Percentiles rank a stretch among this genome's conserved stretches.
These are phyloP conservation scores for Chloris gayana DNA, from an alignment of 176 grass and related monocot genomes.

Conservation along the genomic window DNA sequence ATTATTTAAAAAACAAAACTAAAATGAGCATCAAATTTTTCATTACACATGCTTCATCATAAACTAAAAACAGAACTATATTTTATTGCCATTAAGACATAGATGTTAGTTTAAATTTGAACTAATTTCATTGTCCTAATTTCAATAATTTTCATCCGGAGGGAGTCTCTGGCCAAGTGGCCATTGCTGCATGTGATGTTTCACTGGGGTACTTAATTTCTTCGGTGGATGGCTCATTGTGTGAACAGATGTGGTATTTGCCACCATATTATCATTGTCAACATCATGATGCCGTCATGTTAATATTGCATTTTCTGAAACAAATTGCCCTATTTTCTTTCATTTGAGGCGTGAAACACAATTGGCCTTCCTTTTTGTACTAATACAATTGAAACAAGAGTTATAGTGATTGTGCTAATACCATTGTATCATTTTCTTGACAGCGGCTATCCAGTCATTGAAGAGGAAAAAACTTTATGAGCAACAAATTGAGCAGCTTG, in stretches of 20 bases:
- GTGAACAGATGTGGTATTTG: constrained; percentile 1
- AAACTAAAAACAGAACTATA: background rate
- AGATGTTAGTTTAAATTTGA: no score
- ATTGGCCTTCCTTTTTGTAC: background rate
- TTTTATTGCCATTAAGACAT: no score
- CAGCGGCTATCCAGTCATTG: constrained; percentile 75
- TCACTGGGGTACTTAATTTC: background rate
- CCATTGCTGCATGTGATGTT: background rate
- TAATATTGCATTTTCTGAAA: background rate
- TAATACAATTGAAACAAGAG: background rate
- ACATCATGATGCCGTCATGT: background rate
- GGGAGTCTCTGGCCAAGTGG: no score
- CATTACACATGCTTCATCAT: background rate
- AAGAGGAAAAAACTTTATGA: constrained; percentile 87
- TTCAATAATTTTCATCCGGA: no score
- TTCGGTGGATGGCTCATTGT: background rate
- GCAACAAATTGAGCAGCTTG: constrained; percentile 76
- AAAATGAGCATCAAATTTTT: background rate
- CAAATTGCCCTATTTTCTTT: background rate
- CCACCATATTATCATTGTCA: background rate
- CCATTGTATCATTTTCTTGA: background rate
- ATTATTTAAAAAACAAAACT: background rate
- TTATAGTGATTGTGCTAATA: background rate
- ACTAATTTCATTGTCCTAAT: no score
- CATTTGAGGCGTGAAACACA: background rate